phyloP scores from a whole-genome alignment of 306 rosid species.

The Psophocarpus tetragonolobus region DNA sequence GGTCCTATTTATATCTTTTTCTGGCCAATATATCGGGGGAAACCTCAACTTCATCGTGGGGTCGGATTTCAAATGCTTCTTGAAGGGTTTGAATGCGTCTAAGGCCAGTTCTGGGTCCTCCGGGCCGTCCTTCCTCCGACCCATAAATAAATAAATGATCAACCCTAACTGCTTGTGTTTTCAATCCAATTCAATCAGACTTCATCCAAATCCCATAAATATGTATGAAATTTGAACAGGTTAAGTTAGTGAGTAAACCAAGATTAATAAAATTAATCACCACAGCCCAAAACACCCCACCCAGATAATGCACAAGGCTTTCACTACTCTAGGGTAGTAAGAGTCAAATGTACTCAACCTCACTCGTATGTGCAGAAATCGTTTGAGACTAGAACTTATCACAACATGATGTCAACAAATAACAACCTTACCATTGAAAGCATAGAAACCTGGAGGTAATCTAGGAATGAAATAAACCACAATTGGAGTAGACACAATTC shows the following conservation, averaged over 20 bases:
- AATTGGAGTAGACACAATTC: background rate
- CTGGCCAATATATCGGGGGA: too few relatives aligned
- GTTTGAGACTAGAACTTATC: background rate
- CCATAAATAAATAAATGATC: too few relatives aligned
- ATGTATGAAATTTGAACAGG: background rate
- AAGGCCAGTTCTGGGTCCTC: too few relatives aligned
- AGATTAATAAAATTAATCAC: background rate
- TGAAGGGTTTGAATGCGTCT: too few relatives aligned
- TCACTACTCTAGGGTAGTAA: too few relatives aligned
- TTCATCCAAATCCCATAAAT: background rate
- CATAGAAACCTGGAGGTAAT: background rate
- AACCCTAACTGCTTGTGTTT: too few relatives aligned
- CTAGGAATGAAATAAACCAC: background rate
- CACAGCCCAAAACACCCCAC: background rate
- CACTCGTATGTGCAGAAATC: background rate
- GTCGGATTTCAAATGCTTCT: too few relatives aligned
- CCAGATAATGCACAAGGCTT: background rate
- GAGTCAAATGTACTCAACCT: too few relatives aligned
- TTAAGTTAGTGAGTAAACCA: background rate
- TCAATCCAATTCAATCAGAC: background rate
- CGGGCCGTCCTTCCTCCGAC: too few relatives aligned
- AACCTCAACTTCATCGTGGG: too few relatives aligned
- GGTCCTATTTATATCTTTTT: too few relatives aligned
- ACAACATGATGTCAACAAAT: too few relatives aligned
- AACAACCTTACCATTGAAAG: background rate